Evolutionary conservation across 306 rosid genomes (phyloP).

Genomic region (Quercus gilva): DNA sequence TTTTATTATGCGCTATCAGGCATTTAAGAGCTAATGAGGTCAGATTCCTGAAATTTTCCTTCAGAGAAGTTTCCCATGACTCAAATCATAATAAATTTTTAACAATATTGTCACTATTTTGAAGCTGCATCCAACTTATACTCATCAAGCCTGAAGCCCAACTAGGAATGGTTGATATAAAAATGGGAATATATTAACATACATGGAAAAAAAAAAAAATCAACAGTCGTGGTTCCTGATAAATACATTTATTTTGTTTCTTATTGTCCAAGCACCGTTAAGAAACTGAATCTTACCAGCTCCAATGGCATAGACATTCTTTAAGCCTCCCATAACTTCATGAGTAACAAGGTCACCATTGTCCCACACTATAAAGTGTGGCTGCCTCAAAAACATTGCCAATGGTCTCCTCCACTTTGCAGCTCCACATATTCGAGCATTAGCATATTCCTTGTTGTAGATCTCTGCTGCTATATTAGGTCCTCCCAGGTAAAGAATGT

Average conservation of each 20-base stretch:
- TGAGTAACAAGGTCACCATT: conserved; percentile 95
- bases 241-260: neutral
- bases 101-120: neutral
- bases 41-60: neutral
- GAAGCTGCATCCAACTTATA: neutral
- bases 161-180: neutral
- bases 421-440: conserved; percentile 93
- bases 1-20: too few species aligned
- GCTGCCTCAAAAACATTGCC: conserved; percentile 87
- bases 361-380: conserved; percentile 95
- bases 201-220: neutral
- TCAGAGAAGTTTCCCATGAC: neutral
- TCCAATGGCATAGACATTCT: conserved; percentile 97
- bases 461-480: conserved; percentile 96
- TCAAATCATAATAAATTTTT: neutral
- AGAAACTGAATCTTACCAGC: conserved; percentile 62
- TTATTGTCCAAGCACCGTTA: conserved; percentile 2
- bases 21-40: neutral
- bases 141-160: neutral
- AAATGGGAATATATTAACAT: neutral
- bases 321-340: conserved; percentile 97
- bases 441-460: conserved; percentile 91
- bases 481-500: conserved; percentile 93
- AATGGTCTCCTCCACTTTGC: conserved; percentile 91
- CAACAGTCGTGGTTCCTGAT: neutral